These are phyloP conservation scores for Gossypium schwendimanii DNA, from an alignment of 441 rosid genomes.

Conservation along the genomic window DNA sequence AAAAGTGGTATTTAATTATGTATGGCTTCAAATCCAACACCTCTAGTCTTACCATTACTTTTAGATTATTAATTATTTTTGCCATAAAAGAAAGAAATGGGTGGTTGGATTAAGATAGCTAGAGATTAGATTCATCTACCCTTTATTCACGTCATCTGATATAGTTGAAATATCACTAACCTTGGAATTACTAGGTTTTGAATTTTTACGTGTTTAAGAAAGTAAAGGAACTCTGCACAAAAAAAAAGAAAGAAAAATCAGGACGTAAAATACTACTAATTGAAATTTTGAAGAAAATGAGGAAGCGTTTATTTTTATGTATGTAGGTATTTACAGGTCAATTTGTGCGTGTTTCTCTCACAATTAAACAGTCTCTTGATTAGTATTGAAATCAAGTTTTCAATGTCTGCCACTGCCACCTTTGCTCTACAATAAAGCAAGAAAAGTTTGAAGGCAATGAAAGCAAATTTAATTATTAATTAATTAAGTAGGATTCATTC, in stretches of 20 bases:
- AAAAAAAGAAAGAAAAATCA: no score
- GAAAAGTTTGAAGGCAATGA: background rate
- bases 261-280: no score
- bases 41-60: background rate
- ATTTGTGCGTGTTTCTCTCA: background rate
- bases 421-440: conserved; percentile 2
- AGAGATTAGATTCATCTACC: conserved; percentile 4
- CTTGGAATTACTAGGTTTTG: background rate
- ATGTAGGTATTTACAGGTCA: background rate
- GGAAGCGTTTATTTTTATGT: no score
- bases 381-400: background rate
- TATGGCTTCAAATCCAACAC: background rate
- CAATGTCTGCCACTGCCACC: conserved; percentile 12
- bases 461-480: background rate
- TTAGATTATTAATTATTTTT: background rate
- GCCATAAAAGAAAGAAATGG: background rate
- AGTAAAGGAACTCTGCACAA: no score
- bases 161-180: background rate
- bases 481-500: background rate
- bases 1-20: background rate
- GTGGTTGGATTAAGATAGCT: background rate
- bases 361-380: background rate
- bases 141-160: background rate
- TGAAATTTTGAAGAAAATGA: no score
- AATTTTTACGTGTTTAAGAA: background rate